A percentile compares a stretch with the other conserved stretches of the same genome.
phyloP scores from a whole-genome alignment of 2,329 filamentous ascomycete genomes.

The Aspergillus pseudonomiae region DNA sequence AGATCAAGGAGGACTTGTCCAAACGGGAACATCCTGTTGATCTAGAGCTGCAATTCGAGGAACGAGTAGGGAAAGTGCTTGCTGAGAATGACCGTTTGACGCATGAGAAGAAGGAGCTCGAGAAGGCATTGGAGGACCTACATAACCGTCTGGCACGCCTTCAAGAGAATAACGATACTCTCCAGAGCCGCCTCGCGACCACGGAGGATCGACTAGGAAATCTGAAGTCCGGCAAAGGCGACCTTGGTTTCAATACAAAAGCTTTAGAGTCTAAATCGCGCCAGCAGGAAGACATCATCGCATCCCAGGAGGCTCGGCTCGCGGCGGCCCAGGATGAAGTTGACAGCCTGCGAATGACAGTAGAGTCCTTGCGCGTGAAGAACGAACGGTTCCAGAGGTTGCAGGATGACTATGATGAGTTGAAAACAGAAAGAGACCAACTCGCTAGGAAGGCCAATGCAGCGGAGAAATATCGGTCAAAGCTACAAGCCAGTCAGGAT shows the following conservation, averaged over 20 bases:
- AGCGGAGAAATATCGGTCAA: conserved; percentile 54
- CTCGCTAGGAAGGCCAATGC: conserved; percentile 52
- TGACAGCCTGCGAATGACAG: conserved; percentile 47
- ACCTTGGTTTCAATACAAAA: conserved; percentile 50
- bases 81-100: conserved; percentile 62
- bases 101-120: conserved; percentile 53
- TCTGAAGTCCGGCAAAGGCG: conserved; percentile 52
- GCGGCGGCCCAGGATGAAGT: conserved; percentile 54
- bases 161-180: conserved; percentile 52
- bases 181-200: conserved; percentile 49
- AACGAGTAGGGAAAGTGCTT: conserved; percentile 51
- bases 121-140: conserved; percentile 54
- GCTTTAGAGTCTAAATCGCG: conserved; percentile 54
- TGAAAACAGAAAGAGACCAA: conserved; percentile 51
- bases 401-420: conserved; percentile 54
- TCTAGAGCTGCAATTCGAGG: conserved; percentile 51
- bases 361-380: conserved; percentile 49
- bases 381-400: conserved; percentile 50
- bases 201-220: conserved; percentile 56
- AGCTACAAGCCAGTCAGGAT: conserved; percentile 52
- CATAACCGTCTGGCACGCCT: conserved; percentile 63
- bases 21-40: conserved; percentile 44
- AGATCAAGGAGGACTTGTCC: conserved; percentile 37
- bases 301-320: conserved; percentile 68
- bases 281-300: conserved; percentile 72